Evolutionary conservation across 106 monocot species (phyloP).

Genomic region (Dendrobium nobile): DNA sequence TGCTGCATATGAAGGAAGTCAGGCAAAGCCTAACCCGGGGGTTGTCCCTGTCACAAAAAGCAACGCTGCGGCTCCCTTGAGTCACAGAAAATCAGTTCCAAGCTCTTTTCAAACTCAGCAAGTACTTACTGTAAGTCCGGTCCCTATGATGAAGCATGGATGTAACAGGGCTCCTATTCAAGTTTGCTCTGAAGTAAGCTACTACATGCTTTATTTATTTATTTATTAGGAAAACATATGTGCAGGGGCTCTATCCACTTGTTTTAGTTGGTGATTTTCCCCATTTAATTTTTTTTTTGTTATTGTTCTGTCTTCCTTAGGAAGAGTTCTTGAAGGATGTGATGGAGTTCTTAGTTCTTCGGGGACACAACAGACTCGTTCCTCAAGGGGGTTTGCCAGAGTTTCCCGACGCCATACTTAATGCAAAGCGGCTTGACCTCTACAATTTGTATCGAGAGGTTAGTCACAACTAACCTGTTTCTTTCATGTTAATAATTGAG

Average conservation of each 20-base stretch:
- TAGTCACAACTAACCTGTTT: not conserved
- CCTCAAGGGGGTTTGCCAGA: slow-evolving; percentile 76
- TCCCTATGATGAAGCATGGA: slow-evolving; percentile 84
- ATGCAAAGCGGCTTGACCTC: slow-evolving; percentile 78
- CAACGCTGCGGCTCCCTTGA: slow-evolving; percentile 25
- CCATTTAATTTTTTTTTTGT: no score
- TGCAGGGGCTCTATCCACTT: not conserved
- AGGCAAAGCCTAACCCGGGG: slow-evolving; percentile 25
- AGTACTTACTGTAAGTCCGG: slow-evolving; percentile 60
- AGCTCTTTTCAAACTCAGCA: slow-evolving; percentile 57
- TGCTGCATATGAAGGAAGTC: slow-evolving; percentile 27
- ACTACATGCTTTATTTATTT: not conserved
- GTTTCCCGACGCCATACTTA: slow-evolving; percentile 87
- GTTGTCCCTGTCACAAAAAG: slow-evolving; percentile 13
- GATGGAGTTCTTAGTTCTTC: slow-evolving; percentile 62
- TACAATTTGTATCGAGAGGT: slow-evolving; percentile 92
- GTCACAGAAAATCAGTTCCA: slow-evolving; percentile 50
- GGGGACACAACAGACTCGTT: slow-evolving; percentile 69
- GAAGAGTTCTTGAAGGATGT: slow-evolving; percentile 86
- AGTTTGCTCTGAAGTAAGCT: slow-evolving; percentile 66
- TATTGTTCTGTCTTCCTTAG: slow-evolving; percentile 14
- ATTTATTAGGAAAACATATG: not conserved
- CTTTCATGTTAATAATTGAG: not conserved
- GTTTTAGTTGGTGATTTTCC: no score
- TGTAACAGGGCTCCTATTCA: slow-evolving; percentile 54